Base-by-base conservation (phyloP, 768 basidiomycete species). In the Lentinula guzmanii region DNA sequence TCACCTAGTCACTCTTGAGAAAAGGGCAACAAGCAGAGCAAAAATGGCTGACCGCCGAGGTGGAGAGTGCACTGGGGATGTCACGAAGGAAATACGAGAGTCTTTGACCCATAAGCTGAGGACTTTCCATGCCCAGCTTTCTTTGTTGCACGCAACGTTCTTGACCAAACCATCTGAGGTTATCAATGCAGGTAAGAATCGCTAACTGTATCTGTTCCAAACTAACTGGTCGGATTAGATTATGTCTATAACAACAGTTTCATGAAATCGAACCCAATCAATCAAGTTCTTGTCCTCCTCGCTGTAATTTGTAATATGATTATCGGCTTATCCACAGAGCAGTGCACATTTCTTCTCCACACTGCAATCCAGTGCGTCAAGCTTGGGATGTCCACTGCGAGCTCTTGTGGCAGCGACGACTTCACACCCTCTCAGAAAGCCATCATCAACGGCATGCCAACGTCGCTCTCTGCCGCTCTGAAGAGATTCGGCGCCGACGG, bases 271-370 rank as follows among this genome's bases (percentile, higher is more conserved):
- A 59, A 62, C 18, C 34, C 52, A 8, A 13, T 65, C 34, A 60
- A 61, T 16, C 64, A 65, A 21, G 31, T 62, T 24, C 56, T 37
- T 43, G 13, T 61, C 2, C 37, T 65, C 6, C 59, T 65, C 13
- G 59, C 58, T 18, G 50, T 65, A 8, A 56, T 65, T 15, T 65
- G 62, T 56, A 39, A 65, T 31, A 60, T 61, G 37, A 15, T 65
- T 16, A 61, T 65, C n/a, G 62, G 62, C 18, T 9, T 67, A 35
- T 61, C 62, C 46, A 59, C 55, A 4, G 11, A 62, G 21, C 58
- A 61, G 18, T 60, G 53, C 18, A 63, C 65, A 52, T 63, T 67
- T 43, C 60, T 67, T 39, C 52, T 67, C 52, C 54, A 58, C 61
- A 34, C 31, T 3, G 52, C 61, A 24, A n/a, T 33, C 1, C 51